Conservation (phyloP, 306 rosid species). For the Vigna nakashimae region DNA sequence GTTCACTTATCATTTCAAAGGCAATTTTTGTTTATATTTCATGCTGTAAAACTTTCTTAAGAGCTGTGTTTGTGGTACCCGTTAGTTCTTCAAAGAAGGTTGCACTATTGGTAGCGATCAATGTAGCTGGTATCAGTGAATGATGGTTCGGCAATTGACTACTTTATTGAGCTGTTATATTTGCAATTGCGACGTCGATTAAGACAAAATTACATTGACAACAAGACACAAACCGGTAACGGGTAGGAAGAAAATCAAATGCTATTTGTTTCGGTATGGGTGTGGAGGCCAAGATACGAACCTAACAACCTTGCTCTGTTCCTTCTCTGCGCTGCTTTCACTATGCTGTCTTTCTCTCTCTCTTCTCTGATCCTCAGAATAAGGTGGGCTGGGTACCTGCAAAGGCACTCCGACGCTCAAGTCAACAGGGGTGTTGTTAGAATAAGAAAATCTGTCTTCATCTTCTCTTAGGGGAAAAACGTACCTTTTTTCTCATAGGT, state of each 20-base stretch:
- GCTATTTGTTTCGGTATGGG: no score
- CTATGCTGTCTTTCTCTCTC: no score
- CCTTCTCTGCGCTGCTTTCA: no score
- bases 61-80: not conserved
- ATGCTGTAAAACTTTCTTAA: not conserved
- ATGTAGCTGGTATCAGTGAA: constrained; percentile 1
- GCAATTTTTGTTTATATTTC: constrained; percentile 4
- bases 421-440: no score
- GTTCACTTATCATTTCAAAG: not conserved
- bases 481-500: no score
- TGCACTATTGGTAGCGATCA: not conserved
- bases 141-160: constrained; percentile 28
- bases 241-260: constrained; percentile 7
- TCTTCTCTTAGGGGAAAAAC: no score
- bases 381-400: no score
- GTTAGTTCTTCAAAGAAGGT: constrained; percentile 3
- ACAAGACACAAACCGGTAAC: constrained; percentile 17
- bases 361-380: no score
- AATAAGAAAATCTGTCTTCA: no score
- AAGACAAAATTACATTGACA: constrained; percentile 13
- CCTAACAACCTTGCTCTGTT: no score
- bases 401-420: no score
- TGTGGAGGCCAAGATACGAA: no score
- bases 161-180: constrained; percentile 17
- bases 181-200: not conserved